Evolutionary conservation across 2,329 filamentous ascomycete genomes (phyloP).

Genomic region (Fusarium veterinarium): DNA sequence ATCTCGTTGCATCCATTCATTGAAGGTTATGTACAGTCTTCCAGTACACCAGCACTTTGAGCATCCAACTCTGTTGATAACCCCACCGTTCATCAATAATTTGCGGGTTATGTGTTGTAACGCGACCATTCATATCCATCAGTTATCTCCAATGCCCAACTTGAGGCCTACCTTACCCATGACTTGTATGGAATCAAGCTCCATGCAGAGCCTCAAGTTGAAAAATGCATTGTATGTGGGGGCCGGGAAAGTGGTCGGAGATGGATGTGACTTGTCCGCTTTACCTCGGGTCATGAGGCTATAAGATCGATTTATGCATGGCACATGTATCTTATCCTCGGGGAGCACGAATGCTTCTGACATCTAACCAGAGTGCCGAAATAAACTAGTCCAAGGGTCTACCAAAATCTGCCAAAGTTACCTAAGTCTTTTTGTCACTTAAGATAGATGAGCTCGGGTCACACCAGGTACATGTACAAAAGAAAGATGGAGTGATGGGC

Average conservation of each 20-base stretch:
- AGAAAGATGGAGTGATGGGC: not conserved
- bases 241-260: not conserved
- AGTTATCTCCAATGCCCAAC: not conserved
- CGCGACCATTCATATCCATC: not conserved
- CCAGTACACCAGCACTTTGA: not conserved
- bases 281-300: not conserved
- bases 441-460: not conserved
- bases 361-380: rapidly evolving
- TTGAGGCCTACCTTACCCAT: not conserved
- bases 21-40: too few relatives aligned
- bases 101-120: not conserved
- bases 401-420: not conserved
- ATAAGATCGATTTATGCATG: not conserved
- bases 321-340: not conserved
- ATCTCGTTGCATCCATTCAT: not conserved
- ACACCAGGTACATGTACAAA: not conserved
- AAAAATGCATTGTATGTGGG: not conserved
- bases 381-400: not conserved
- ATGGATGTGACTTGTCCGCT: not conserved
- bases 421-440: not conserved
- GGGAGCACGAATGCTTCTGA: not conserved
- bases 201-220: not conserved
- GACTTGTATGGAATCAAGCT: not conserved
- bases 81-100: not conserved
- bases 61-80: not conserved